These are phyloP conservation scores for Cylindrodendrum hubeiense DNA, from an alignment of 2,329 filamentous ascomycete species.

Conservation along the genomic window DNA sequence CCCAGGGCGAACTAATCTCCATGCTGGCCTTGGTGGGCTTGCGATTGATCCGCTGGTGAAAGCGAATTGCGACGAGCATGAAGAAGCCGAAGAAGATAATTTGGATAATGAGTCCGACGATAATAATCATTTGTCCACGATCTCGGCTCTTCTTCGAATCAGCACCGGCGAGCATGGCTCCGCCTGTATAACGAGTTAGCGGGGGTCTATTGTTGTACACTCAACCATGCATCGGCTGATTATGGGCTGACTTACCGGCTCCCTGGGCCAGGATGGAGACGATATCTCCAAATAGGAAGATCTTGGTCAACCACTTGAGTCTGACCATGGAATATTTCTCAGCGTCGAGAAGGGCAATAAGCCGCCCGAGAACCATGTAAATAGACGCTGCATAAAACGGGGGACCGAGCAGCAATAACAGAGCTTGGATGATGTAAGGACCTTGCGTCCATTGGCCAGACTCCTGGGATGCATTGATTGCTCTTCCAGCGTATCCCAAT, in stretches of 20 bases:
- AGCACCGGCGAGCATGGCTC: slow-evolving; percentile 23
- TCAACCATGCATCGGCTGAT: background rate
- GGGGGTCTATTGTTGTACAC: background rate
- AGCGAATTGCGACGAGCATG: slow-evolving; percentile 56
- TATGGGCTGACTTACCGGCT: background rate
- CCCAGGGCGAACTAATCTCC: slow-evolving; percentile 40
- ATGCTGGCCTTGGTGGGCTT: slow-evolving; percentile 3
- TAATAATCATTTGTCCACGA: slow-evolving; percentile 58
- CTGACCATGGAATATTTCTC: background rate
- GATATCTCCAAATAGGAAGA: background rate
- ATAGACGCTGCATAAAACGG: background rate
- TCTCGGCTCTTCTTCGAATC: slow-evolving; percentile 33
- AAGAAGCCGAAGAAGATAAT: slow-evolving; percentile 66
- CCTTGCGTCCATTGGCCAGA: background rate
- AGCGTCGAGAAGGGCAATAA: background rate
- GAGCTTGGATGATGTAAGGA: background rate
- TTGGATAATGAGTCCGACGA: slow-evolving; percentile 64
- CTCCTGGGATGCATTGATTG: background rate
- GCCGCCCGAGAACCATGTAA: background rate
- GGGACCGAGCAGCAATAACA: background rate
- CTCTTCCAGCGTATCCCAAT: background rate
- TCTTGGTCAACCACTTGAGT: background rate
- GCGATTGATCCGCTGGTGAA: slow-evolving; percentile 50
- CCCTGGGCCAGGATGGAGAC: background rate
- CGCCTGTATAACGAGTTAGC: background rate